Conservation (phyloP, 345 rosid species). For the Syzygium aqueum region DNA sequence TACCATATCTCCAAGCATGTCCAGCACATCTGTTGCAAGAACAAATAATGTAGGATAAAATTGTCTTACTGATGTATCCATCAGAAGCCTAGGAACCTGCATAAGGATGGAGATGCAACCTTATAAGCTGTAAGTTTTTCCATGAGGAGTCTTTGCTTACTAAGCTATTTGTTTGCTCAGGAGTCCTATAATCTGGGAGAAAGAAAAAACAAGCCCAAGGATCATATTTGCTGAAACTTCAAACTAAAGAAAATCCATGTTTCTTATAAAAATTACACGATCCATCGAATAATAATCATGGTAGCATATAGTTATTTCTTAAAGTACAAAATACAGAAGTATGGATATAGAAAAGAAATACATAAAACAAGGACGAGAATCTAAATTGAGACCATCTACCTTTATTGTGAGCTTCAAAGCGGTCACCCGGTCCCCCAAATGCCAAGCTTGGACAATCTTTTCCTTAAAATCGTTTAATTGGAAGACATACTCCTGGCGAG, state of each 20-base stretch:
- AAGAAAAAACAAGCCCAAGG: background rate
- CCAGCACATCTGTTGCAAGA: slow-evolving; percentile 71
- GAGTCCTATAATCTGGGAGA: background rate
- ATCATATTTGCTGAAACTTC: background rate
- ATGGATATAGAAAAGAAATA: background rate
- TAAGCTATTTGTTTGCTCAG: background rate
- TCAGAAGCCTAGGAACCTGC: slow-evolving; percentile 85
- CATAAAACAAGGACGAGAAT: background rate
- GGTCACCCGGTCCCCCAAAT: slow-evolving; percentile 65
- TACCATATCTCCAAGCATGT: slow-evolving; percentile 88
- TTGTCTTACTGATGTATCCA: slow-evolving; percentile 79
- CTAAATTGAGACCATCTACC: slow-evolving; percentile 19
- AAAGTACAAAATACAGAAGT: background rate
- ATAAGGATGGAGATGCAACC: slow-evolving; percentile 7
- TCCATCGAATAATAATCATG: background rate
- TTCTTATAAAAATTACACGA: background rate
- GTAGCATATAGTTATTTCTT: background rate
- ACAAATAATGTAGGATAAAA: slow-evolving; percentile 92
- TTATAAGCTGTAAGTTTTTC: background rate
- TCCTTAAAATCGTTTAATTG: slow-evolving; percentile 67
- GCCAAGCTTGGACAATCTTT: slow-evolving; percentile 68
- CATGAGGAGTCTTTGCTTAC: background rate
- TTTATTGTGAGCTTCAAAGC: slow-evolving; percentile 73
- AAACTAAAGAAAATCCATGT: background rate
- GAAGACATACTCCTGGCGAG: slow-evolving; percentile 65